Evolutionary conservation across 2,329 filamentous ascomycete species (phyloP), one percentile per base, ranked within the genome.

Genomic region (Beauveria rudraprayagi): DNA sequence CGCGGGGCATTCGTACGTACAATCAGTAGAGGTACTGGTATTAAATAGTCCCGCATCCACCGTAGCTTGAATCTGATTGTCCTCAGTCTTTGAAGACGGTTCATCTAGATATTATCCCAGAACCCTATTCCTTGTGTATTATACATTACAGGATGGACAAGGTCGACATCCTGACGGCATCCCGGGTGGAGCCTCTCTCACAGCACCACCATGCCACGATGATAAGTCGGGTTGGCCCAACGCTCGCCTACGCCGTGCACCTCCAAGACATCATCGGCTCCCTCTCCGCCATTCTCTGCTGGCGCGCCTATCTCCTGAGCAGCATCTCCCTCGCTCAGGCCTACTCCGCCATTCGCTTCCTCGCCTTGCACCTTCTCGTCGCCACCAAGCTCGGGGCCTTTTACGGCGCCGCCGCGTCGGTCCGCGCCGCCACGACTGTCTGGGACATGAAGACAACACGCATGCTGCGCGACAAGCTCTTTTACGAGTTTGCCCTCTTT

Each of bases 401-500:
- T 34, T 70, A 71, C 58, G 64, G 67, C 16, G 66, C 69, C 54
- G 63, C 67, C 57, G 67, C 70, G 62, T 73, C 72, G 8, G 67
- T 61, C 43, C 67, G 67, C 51, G 68, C 69, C 17, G 65, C 66
- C 8, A 63, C 63, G 34, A 63, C 65, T 30, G 60, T 72, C 14
- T 80, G 77, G 77, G 71, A 77, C 56, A 75, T 72, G 19, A 72
- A 69, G 48, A 66, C 63, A 6, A 56, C 73, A 17, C 70, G 69
- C 61, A 69, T 67, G n/a, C 53, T 81, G 44, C 72, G 77, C 46
- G 79, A 76, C 63, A 78, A 77, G 65, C 63, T 82, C 59, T 78
- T 79, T 60, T 78, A 78, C 64, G 82, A 84, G 68, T 76, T 84
- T 61, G 78, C 77, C 61, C 71, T 77, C 54, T 74, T 79, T 55